These are phyloP conservation scores for Podospora australis DNA, from an alignment of 495 filamentous ascomycete species.

Conservation along the genomic window DNA sequence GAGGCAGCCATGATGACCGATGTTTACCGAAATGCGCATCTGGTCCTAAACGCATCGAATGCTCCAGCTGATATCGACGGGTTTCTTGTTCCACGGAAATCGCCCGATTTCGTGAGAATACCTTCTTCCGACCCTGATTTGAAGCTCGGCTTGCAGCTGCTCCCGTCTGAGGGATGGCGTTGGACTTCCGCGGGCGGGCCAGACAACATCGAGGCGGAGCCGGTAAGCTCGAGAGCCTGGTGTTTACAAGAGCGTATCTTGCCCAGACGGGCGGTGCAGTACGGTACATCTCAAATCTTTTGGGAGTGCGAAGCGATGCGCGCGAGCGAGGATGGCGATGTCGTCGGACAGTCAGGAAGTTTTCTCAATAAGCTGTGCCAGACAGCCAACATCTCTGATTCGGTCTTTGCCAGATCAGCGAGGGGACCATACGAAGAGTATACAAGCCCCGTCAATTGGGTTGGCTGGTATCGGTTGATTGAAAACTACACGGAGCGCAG, in stretches of 20 bases:
- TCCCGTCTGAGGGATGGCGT: constrained; percentile 1
- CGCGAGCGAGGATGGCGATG: constrained; percentile 18
- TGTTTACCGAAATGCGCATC: constrained; percentile 33
- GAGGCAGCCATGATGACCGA: constrained; percentile 34
- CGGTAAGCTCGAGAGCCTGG: constrained; percentile 29
- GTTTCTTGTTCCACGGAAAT: constrained; percentile 11
- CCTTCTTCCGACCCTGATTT: background rate
- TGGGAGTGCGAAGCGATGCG: constrained; percentile 26
- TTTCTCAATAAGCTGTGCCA: constrained; percentile 9
- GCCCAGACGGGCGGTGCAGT: constrained; percentile 21
- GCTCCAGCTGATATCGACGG: constrained; percentile 9
- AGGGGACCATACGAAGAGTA: background rate
- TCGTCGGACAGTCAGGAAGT: constrained; percentile 8
- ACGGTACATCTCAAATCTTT: constrained; percentile 17
- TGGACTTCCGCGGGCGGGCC: background rate
- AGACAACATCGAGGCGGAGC: constrained; percentile 10
- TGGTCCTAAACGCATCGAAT: constrained; percentile 19
- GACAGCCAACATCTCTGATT: constrained; percentile 4
- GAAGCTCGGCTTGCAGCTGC: constrained; percentile 7
- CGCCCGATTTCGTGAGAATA: constrained; percentile 2
- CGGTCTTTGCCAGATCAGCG: constrained; percentile 7
- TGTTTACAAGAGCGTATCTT: constrained; percentile 31
- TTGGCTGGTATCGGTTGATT: constrained; percentile 23
- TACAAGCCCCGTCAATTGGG: constrained; percentile 7
- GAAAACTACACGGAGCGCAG: constrained; percentile 19